Conservation (phyloP, 768 basidiomycete species). For the Pleurotus platypus region DNA sequence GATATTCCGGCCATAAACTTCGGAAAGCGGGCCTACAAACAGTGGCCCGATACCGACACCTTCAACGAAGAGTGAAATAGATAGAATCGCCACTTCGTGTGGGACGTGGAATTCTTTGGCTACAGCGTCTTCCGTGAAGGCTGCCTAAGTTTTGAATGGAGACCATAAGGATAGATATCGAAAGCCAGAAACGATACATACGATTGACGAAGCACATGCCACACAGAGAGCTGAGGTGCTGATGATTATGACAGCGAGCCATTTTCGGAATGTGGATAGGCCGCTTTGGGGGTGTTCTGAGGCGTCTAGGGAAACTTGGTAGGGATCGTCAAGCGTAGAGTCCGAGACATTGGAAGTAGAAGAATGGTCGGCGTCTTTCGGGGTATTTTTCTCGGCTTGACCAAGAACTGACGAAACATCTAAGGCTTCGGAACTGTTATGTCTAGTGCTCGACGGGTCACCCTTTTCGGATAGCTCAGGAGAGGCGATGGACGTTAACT, state of each 20-base stretch:
- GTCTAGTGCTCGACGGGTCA: too few relatives aligned
- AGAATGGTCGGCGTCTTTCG: background rate
- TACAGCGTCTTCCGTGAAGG: conserved; percentile 61
- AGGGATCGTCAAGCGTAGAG: conserved; percentile 11
- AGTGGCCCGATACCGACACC: conserved; percentile 55
- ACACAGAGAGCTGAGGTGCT: conserved; percentile 45
- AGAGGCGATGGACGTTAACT: too few relatives aligned
- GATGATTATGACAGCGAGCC: conserved; percentile 45
- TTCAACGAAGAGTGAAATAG: conserved; percentile 54
- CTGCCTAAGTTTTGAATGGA: conserved; percentile 33
- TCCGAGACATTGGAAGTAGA: background rate
- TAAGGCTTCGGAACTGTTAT: too few relatives aligned
- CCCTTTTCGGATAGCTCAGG: too few relatives aligned
- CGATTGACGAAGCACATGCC: conserved; percentile 55
- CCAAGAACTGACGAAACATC: too few relatives aligned
- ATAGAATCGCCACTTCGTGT: conserved; percentile 44
- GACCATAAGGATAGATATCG: too few relatives aligned
- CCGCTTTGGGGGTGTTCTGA: conserved; percentile 37
- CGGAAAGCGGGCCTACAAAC: conserved; percentile 50
- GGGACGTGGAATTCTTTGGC: conserved; percentile 45
- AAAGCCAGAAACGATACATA: conserved; percentile 21
- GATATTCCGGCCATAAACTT: conserved; percentile 63
- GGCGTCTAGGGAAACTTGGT: conserved; percentile 33
- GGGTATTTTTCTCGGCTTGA: background rate
- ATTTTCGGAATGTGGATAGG: conserved; percentile 37